Percentiles rank a stretch among this genome's conserved stretches.
These are phyloP conservation scores for Schizochytrium sp. DNA, from an alignment of 108 stramenopile genomes.

Conservation along the genomic window DNA sequence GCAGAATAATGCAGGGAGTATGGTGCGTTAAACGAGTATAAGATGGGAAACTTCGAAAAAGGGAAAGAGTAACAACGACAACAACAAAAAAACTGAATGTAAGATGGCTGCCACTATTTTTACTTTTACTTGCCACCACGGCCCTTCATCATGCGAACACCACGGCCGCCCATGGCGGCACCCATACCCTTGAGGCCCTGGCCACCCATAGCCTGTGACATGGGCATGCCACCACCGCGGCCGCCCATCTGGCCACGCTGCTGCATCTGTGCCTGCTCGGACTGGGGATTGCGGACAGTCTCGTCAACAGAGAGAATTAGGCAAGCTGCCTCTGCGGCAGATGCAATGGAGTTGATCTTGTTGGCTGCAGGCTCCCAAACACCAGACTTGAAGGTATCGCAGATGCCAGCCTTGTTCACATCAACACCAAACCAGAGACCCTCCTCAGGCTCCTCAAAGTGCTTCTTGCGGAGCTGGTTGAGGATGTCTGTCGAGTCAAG, in stretches of 20 bases:
- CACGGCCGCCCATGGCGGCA: constrained; percentile 58
- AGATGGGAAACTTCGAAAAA: constrained; percentile 6
- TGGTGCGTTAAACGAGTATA: background rate
- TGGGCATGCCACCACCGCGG: constrained; percentile 73
- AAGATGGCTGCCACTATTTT: background rate
- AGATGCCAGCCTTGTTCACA: constrained; percentile 88
- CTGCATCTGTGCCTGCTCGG: constrained; percentile 82
- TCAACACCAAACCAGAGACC: constrained; percentile 97
- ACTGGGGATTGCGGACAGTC: constrained; percentile 94
- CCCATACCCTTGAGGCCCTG: constrained; percentile 65
- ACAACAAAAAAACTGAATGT: background rate
- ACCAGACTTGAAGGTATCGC: constrained; percentile 91
- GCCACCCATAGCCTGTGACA: constrained; percentile 65
- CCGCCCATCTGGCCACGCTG: constrained; percentile 78
- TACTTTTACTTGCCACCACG: constrained; percentile 52
- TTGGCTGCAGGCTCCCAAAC: constrained; percentile 99
- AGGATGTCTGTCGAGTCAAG: constrained; percentile 96
- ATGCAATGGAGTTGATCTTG: constrained; percentile 90
- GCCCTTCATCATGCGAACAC: constrained; percentile 64
- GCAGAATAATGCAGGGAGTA: no score
- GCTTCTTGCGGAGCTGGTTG: constrained; percentile 90
- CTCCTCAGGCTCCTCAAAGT: constrained; percentile 79
- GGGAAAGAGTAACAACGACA: background rate
- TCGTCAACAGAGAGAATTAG: constrained; percentile 98
- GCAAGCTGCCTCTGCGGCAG: constrained; percentile 96